Conservation (phyloP, 202 grass and related monocot species). For the Panicum virgatum region DNA sequence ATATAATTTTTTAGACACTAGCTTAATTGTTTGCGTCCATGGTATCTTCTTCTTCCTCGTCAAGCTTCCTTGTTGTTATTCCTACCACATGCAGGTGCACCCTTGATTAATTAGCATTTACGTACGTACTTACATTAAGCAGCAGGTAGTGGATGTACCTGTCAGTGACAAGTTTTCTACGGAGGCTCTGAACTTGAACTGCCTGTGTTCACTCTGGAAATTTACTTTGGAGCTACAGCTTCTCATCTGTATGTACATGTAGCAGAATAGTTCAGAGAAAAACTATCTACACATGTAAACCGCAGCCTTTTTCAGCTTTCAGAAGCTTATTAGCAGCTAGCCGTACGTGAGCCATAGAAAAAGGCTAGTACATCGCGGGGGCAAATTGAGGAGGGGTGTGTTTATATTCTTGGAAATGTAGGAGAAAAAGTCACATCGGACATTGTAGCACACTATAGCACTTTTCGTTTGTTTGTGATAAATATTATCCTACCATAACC, state of each 20-base stretch:
- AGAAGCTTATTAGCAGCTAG: slow-evolving; percentile 8
- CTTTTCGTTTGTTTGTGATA: too few relatives aligned
- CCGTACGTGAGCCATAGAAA: not conserved
- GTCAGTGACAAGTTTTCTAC: slow-evolving; percentile 10
- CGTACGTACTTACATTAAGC: not conserved
- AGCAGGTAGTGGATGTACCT: not conserved
- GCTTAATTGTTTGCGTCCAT: not conserved
- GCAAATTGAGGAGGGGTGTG: not conserved
- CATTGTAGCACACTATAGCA: too few relatives aligned
- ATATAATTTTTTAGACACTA: not conserved
- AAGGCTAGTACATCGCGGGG: not conserved
- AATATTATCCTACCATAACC: too few relatives aligned
- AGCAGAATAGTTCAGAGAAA: not conserved
- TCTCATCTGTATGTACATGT: not conserved
- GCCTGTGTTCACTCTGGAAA: not conserved
- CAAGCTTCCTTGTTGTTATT: slow-evolving; percentile 4
- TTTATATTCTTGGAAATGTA: too few relatives aligned
- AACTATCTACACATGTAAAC: not conserved
- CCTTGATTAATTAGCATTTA: not conserved
- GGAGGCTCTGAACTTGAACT: not conserved
- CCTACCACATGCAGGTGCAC: not conserved
- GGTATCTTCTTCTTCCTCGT: slow-evolving; percentile 11
- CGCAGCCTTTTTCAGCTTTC: not conserved
- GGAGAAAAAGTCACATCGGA: too few relatives aligned
- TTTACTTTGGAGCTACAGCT: not conserved